These are phyloP conservation scores for Capsella rubella DNA, from an alignment of 441 rosid species.

Conservation along the genomic window DNA sequence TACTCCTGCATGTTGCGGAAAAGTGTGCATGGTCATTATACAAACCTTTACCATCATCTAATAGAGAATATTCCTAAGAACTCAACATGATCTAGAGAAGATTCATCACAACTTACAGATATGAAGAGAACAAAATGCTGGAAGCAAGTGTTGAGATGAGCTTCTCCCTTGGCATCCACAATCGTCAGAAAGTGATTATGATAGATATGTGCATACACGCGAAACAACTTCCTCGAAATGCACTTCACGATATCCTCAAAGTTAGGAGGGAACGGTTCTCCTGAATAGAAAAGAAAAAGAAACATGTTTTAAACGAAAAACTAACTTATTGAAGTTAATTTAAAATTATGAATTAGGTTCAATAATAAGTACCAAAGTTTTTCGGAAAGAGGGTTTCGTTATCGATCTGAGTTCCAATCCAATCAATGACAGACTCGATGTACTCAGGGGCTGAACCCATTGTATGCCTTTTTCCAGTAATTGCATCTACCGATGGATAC, in stretches of 20 bases:
- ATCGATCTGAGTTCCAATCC: conserved; percentile 84
- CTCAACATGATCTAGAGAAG: neutral
- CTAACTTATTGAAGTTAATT: neutral
- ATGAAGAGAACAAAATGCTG: conserved; percentile 82
- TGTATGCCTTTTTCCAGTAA: conserved; percentile 44
- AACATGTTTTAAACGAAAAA: neutral
- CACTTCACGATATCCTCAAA: conserved; percentile 82
- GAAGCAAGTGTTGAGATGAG: conserved; percentile 95
- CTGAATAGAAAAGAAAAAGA: conserved; percentile 37
- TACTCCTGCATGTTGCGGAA: conserved; percentile 30
- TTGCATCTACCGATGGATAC: conserved; percentile 92
- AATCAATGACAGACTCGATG: conserved; percentile 82
- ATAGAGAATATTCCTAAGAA: neutral
- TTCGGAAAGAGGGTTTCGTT: conserved; percentile 86
- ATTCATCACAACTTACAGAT: conserved; percentile 57
- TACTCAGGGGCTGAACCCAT: conserved; percentile 92
- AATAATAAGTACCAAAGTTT: conserved; percentile 57
- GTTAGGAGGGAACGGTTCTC: conserved; percentile 78
- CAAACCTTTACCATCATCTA: neutral
- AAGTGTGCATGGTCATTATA: neutral
- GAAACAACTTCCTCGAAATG: conserved; percentile 75
- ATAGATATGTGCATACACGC: conserved; percentile 91
- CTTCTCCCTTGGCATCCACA: conserved; percentile 82
- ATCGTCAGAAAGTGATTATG: conserved; percentile 83
- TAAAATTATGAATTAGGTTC: neutral